Evolutionary conservation across 768 basidiomycete genomes (phyloP), one percentile per base, ranked within the genome.

Genomic region (Coprinopsis strossmayeri): DNA sequence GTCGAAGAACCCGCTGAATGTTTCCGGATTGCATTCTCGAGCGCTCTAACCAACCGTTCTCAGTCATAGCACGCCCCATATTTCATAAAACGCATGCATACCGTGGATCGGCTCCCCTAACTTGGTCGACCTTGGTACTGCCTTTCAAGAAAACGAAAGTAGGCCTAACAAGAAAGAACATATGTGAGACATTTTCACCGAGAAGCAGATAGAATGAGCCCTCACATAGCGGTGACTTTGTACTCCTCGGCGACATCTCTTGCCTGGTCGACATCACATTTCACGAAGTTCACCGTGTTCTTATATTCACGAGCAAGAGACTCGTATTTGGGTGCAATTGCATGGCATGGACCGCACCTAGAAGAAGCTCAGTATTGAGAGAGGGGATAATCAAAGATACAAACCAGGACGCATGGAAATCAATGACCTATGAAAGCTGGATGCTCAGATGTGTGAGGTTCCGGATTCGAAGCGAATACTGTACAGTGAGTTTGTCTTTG

Each of bases 301-400:
- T 67, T 68, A 60, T 86, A 82, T 56, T 87, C 68, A 57, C 80
- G 83, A 4, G 87, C 74, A 1, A 92, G 68, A 0, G 75, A 67
- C 56, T 90, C 87, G 52, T 76, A 91, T 0, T 72, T 65, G 1
- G 91, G 90, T 2, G 88, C 89, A 53, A 92, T 92, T 34, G 74
- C 73, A 63, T 88, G 87, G 61, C 89, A 92, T 28, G 90, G 90
- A 1, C 85, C 82, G 73, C 89, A 91, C 90, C 88, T 90, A 55
- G 39, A 39, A 40, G 26, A 30, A 7, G 13, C 18, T 9, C 23
- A 28, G 35, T 21, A 43, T 39, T 37, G 40, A 23, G 12, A 43
- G 52, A 28, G 34, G 37, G 27, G 24, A 25, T 39, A 17, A 25
- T 27, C 26, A 39, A 50, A 3, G 43, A 28, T n/a, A 55, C 67